Evolutionary conservation across 2,329 filamentous ascomycete species (phyloP).

Genomic region (Penicillium frequentans): DNA sequence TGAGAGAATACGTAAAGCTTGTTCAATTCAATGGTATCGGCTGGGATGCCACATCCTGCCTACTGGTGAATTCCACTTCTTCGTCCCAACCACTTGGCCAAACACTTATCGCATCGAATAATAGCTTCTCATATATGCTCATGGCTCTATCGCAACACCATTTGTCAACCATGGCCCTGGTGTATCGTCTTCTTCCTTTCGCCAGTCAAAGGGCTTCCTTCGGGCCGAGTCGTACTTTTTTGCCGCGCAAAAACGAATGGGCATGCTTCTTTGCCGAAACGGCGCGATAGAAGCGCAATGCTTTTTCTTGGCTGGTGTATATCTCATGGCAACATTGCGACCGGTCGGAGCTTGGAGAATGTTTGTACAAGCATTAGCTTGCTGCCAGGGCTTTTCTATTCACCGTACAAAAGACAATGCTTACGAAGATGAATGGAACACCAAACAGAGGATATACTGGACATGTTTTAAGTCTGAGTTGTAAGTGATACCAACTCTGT

Average conservation of each 20-base stretch:
- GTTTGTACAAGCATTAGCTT: neutral
- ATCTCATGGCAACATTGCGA: neutral
- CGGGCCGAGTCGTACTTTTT: neutral
- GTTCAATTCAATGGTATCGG: neutral
- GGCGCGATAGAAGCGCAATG: neutral
- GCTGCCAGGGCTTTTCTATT: neutral
- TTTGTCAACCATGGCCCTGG: neutral
- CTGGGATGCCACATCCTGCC: neutral
- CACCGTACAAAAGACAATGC: neutral
- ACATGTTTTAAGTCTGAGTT: neutral
- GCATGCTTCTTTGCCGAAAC: neutral
- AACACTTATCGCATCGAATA: too few relatives aligned
- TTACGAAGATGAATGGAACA: neutral
- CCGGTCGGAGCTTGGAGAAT: neutral
- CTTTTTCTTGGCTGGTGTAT: neutral
- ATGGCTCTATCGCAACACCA: neutral
- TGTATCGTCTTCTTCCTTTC: neutral
- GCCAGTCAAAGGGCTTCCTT: neutral
- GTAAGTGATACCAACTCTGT: neutral
- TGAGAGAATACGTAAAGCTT: neutral
- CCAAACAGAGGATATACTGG: neutral
- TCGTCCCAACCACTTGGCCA: too few relatives aligned
- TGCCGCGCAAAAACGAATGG: neutral
- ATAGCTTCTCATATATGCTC: neutral
- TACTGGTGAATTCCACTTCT: neutral